Conservation (phyloP, 2,329 filamentous ascomycete genomes). For the Coleophoma crateriformis region DNA sequence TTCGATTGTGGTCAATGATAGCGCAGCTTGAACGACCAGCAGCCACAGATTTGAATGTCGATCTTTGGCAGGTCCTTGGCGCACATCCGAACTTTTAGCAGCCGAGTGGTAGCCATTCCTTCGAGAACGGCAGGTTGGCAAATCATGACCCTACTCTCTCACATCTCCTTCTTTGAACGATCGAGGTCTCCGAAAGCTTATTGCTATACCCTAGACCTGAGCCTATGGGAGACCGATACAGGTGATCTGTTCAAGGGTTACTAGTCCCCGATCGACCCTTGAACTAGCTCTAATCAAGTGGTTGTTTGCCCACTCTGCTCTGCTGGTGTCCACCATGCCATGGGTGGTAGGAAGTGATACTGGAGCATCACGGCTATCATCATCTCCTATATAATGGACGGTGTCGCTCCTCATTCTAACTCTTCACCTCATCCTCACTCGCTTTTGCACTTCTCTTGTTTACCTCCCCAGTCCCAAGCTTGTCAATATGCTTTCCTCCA, state of each 20-base stretch:
- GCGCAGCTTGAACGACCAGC: background rate
- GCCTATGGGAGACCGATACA: background rate
- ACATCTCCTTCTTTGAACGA: constrained; percentile 10
- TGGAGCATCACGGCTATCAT: too few species aligned
- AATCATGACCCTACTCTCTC: background rate
- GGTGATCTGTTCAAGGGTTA: background rate
- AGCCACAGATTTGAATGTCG: background rate
- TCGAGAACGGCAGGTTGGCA: background rate
- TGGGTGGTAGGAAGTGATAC: too few species aligned
- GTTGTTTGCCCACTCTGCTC: too few species aligned
- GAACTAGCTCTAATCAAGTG: background rate
- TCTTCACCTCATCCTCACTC: constrained; percentile 8
- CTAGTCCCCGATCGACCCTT: background rate
- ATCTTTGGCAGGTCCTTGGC: background rate
- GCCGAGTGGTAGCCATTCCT: background rate
- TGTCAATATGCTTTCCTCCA: constrained; percentile 20
- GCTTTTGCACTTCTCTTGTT: constrained; percentile 5
- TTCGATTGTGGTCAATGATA: too few species aligned
- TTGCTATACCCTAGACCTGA: constrained; percentile 1
- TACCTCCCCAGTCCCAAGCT: background rate
- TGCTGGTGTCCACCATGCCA: too few species aligned
- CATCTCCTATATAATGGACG: constrained; percentile 13
- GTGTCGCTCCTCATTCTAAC: constrained; percentile 3
- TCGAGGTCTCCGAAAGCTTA: constrained; percentile 3
- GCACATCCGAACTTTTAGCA: too few species aligned